Percentiles rank a stretch among this genome's conserved stretches.
These are phyloP conservation scores for Emergomyces orientalis DNA, from an alignment of 2,329 filamentous ascomycete species.

Conservation along the genomic window DNA sequence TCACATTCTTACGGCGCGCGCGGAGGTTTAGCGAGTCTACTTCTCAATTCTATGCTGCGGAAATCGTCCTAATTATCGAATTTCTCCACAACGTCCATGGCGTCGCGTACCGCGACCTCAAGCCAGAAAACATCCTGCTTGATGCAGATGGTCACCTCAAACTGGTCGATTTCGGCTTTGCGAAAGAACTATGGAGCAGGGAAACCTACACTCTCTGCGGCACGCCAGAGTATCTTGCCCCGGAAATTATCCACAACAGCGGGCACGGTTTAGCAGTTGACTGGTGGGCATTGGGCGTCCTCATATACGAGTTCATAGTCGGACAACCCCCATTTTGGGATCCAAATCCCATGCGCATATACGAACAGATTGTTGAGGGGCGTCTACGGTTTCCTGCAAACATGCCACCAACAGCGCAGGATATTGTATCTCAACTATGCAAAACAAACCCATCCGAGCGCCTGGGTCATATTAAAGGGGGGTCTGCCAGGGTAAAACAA, in stretches of 20 bases:
- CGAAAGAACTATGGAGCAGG: slow-evolving; percentile 49
- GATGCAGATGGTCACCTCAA: slow-evolving; percentile 57
- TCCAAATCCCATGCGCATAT: slow-evolving; percentile 60
- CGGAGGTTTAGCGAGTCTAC: slow-evolving; percentile 54
- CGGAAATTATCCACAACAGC: slow-evolving; percentile 57
- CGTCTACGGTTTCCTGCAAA: slow-evolving; percentile 51
- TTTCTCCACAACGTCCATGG: slow-evolving; percentile 55
- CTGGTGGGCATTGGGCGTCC: slow-evolving; percentile 60
- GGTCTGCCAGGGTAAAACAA: slow-evolving; percentile 49
- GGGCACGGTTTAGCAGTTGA: slow-evolving; percentile 57
- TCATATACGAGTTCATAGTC: slow-evolving; percentile 59
- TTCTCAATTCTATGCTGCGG: slow-evolving; percentile 56
- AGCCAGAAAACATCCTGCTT: slow-evolving; percentile 58
- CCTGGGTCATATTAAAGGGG: slow-evolving; percentile 53
- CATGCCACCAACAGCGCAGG: slow-evolving; percentile 50
- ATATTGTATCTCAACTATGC: slow-evolving; percentile 54
- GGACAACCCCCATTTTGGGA: slow-evolving; percentile 62
- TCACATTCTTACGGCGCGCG: slow-evolving; percentile 54
- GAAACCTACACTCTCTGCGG: slow-evolving; percentile 60
- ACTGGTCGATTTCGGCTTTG: slow-evolving; percentile 59
- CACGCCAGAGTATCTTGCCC: slow-evolving; percentile 58
- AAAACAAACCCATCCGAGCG: slow-evolving; percentile 55
- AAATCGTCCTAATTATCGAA: slow-evolving; percentile 56
- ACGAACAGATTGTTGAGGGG: slow-evolving; percentile 58
- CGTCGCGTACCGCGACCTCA: slow-evolving; percentile 58